Conservation (phyloP, 1,139 yeast genomes). For the Starmera stellimalicola region DNA sequence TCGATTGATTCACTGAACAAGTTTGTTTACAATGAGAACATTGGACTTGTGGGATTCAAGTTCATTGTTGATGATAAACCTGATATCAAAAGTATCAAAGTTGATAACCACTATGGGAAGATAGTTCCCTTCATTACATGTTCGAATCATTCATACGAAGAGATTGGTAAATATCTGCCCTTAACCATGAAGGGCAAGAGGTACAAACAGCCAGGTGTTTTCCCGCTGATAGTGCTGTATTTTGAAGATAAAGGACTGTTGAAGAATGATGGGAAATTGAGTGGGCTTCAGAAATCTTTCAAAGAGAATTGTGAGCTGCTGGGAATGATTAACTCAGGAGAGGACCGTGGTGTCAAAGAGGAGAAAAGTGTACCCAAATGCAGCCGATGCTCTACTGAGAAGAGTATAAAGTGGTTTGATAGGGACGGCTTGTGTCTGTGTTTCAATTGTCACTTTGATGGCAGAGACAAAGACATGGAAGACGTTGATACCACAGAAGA, state of each 20-base stretch:
- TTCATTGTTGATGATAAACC: constrained; percentile 20
- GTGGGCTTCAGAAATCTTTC: too few species aligned
- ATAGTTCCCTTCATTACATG: constrained; percentile 37
- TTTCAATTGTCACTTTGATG: constrained; percentile 8
- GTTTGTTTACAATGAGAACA: background rate
- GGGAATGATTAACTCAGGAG: background rate
- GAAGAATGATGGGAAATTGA: too few species aligned
- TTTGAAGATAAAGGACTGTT: constrained; percentile 30
- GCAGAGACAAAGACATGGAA: constrained; percentile 10
- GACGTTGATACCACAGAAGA: constrained; percentile 10
- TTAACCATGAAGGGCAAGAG: constrained; percentile 31
- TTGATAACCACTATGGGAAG: constrained; percentile 24
- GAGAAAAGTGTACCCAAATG: too few species aligned
- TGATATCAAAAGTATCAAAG: constrained; percentile 22
- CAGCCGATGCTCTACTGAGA: constrained; percentile 6
- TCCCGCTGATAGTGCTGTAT: constrained; percentile 33
- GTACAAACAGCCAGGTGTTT: constrained; percentile 13
- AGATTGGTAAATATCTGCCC: constrained; percentile 11
- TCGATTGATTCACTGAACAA: constrained; percentile 1
- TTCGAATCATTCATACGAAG: constrained; percentile 25
- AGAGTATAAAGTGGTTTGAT: constrained; percentile 21
- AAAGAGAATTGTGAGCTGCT: constrained; percentile 4
- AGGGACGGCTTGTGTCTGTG: constrained; percentile 6
- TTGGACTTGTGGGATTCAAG: constrained; percentile 9
- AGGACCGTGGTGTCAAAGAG: background rate